These are phyloP conservation scores for Ilex paraguariensis DNA, from an alignment of 305 asterid species.

Conservation along the genomic window DNA sequence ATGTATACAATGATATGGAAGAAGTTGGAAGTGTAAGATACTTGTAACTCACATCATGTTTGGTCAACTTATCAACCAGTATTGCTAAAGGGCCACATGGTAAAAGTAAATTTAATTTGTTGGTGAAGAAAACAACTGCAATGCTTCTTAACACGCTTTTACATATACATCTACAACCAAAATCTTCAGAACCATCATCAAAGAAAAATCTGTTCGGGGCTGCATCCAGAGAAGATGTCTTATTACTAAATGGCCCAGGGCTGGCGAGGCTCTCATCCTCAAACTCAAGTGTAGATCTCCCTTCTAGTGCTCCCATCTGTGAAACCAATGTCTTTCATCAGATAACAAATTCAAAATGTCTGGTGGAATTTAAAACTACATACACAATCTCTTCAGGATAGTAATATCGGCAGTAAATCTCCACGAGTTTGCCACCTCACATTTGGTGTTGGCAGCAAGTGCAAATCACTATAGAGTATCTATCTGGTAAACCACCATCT, in stretches of 20 bases:
- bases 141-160: conserved; percentile 30
- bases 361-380: background rate
- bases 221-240: conserved; percentile 34
- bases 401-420: background rate
- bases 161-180: conserved; percentile 27
- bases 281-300: conserved; percentile 39
- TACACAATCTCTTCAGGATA: background rate
- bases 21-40: conserved; percentile 3
- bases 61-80: conserved; percentile 40
- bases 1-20: conserved; percentile 1
- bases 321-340: conserved; percentile 20
- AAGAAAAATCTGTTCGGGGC: conserved; percentile 30
- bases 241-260: conserved; percentile 30
- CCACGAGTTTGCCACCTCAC: too few species aligned
- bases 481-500: too few species aligned
- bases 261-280: conserved; percentile 47
- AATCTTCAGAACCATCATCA: conserved; percentile 22
- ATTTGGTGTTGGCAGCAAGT: too few species aligned
- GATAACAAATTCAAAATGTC: background rate
- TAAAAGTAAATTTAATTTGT: conserved; percentile 53
- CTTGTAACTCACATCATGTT: conserved; percentile 47
- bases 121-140: conserved; percentile 51
- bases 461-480: too few species aligned
- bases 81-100: conserved; percentile 69
- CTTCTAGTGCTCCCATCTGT: conserved; percentile 66